A percentile compares a stretch with the other conserved stretches of the same genome.
Evolutionary conservation across 2,329 filamentous ascomycete species (phyloP).

Genomic region (Fusarium redolens): DNA sequence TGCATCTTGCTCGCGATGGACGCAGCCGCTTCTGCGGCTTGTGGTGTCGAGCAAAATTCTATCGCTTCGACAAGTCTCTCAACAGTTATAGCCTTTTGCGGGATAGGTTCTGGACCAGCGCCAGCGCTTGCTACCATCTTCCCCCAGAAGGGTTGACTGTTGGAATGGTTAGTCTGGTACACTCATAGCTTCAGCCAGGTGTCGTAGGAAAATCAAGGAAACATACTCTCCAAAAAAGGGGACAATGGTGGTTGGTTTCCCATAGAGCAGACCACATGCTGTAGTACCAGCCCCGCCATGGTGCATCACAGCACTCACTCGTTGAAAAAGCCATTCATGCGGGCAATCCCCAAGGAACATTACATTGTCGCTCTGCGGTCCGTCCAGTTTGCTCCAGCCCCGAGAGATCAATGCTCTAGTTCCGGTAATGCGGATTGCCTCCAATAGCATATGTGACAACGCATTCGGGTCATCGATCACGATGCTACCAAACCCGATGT

Average conservation of each 20-base stretch:
- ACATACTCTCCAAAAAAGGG: background rate
- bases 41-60: no score
- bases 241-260: background rate
- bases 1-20: no score
- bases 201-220: background rate
- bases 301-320: background rate
- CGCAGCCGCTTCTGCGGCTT: no score
- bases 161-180: no score
- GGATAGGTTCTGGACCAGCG: no score
- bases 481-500: background rate
- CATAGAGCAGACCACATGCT: background rate
- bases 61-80: no score
- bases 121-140: no score
- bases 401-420: background rate
- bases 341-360: background rate
- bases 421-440: background rate
- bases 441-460: background rate
- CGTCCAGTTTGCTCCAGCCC: background rate
- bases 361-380: no score
- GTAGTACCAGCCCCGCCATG: background rate
- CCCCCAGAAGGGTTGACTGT: no score
- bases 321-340: background rate
- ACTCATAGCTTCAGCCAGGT: no score
- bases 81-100: no score
- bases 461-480: background rate